Conservation (phyloP, 1,284 basidiomycete species). For the Agroathelia rolfsii region DNA sequence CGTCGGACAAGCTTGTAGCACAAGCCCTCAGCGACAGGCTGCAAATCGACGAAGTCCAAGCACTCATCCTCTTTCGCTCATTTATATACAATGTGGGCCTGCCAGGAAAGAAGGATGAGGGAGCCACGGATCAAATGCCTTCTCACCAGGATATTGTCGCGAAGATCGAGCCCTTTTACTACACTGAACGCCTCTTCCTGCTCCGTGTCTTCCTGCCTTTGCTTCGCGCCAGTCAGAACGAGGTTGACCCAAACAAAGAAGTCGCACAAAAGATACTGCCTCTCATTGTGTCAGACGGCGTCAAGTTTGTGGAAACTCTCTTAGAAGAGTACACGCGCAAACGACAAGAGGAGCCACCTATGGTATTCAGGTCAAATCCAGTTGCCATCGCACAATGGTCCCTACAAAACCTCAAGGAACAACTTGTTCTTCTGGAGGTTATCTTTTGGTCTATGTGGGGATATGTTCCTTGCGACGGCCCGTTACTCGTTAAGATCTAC, state of each 20-base stretch:
- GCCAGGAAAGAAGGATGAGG: no score
- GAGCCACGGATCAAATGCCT: conserved; percentile 33
- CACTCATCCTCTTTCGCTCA: conserved; percentile 60
- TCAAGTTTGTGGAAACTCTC: conserved; percentile 45
- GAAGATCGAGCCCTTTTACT: conserved; percentile 72
- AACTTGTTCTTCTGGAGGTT: conserved; percentile 72
- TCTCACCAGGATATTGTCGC: conserved; percentile 47
- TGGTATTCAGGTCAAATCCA: conserved; percentile 40
- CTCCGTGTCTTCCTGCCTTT: conserved; percentile 57
- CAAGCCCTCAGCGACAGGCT: conserved; percentile 62
- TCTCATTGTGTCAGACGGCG: conserved; percentile 50
- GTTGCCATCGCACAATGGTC: conserved; percentile 61
- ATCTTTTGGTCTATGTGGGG: conserved; percentile 82
- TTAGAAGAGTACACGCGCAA: conserved; percentile 50
- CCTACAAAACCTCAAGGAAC: conserved; percentile 72
- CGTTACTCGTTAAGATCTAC: conserved; percentile 52
- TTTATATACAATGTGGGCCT: conserved; percentile 76
- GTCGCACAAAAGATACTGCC: conserved; percentile 48
- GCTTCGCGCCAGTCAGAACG: conserved; percentile 49
- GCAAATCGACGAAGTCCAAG: conserved; percentile 68
- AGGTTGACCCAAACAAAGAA: conserved; percentile 41
- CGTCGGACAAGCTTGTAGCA: conserved; percentile 57
- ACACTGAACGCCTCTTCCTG: conserved; percentile 63
- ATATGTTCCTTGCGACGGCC: conserved; percentile 56
- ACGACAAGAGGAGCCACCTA: conserved; percentile 43